Base-by-base conservation (phyloP, 345 rosid species). In the Salix udensis region DNA sequence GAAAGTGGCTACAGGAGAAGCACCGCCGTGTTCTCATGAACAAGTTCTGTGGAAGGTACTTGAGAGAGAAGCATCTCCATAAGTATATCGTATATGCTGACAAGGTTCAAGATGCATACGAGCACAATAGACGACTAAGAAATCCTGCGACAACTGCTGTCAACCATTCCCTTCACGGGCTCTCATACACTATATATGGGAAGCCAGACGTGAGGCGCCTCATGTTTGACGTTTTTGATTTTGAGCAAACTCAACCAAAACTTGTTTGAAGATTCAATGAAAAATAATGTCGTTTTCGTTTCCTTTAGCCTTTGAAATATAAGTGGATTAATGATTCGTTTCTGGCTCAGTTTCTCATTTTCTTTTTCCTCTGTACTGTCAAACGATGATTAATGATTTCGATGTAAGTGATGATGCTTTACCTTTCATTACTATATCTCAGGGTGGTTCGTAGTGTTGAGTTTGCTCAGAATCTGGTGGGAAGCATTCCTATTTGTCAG, bases 221-320 rank as follows among this genome's bases (percentile, higher is more conserved):
- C 61, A 91, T 93, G 97, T 96, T 93, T 58, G 97, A 91, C 75
- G 93, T 93, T 80, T 96, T 96, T 67, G 96, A 96, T 86, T 96
- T 96, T 7, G 99, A 96, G 86, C 96, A 93, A 85, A 88, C 82
- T 68, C 98, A 88, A 79, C 96, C 98, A 11, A 95, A 95, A 84
- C 80, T 91, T 71, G 85, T 95, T 62, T 90, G 84, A 91, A 61
- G 61, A 53, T 39, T 37, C 21, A 13, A 23, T 28, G 1, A 9
- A 34, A 42, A 30, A 24, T 5, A 18, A 58, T 30, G 10, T 9
- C 70, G n/a, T 65, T 44, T 44, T 31, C 8, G n/a, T 3, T n/a
- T 44, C 40, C 46, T 48, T 46, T 2, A 31, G 23, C 31, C 8
- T 19, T 23, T 46, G 50, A 46, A 46, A 14, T 14, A 46, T 4